These are phyloP conservation scores for Tylopilus felleus DNA, from an alignment of 768 basidiomycete genomes.

Conservation along the genomic window DNA sequence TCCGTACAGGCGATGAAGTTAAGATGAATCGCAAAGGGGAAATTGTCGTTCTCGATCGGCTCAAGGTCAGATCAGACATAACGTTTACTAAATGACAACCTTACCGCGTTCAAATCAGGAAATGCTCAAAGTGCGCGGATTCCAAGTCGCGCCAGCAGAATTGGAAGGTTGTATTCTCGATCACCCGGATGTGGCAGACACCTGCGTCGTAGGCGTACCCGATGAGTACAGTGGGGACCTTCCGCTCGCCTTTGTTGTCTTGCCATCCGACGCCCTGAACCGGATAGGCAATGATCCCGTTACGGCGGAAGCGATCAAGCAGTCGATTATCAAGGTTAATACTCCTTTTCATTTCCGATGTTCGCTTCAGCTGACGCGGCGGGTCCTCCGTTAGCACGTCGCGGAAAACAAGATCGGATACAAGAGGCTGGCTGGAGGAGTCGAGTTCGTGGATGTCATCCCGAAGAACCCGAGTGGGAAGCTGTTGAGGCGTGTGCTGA, in stretches of 20 bases:
- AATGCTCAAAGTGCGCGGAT: constrained; percentile 63
- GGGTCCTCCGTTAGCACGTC: constrained; percentile 43
- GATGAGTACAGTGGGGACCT: constrained; percentile 78
- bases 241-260: constrained; percentile 67
- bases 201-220: constrained; percentile 61
- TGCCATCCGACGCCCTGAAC: constrained; percentile 37
- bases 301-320: constrained; percentile 34
- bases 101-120: constrained; percentile 41
- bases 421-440: constrained; percentile 59
- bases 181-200: constrained; percentile 58
- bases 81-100: background rate
- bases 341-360: background rate
- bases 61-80: constrained; percentile 48
- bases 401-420: constrained; percentile 56
- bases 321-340: constrained; percentile 52
- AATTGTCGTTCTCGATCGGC: constrained; percentile 66
- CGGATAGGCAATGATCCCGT: constrained; percentile 33
- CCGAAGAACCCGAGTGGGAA: constrained; percentile 76
- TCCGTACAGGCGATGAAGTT: constrained; percentile 71
- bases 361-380: background rate
- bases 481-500: constrained; percentile 51
- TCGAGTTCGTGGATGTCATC: constrained; percentile 58
- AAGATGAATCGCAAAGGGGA: constrained; percentile 58
- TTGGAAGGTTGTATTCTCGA: constrained; percentile 61
- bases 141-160: constrained; percentile 63